These are phyloP conservation scores for Ophiostoma angusticollis DNA, from an alignment of 2,329 filamentous ascomycete genomes.

Conservation along the genomic window DNA sequence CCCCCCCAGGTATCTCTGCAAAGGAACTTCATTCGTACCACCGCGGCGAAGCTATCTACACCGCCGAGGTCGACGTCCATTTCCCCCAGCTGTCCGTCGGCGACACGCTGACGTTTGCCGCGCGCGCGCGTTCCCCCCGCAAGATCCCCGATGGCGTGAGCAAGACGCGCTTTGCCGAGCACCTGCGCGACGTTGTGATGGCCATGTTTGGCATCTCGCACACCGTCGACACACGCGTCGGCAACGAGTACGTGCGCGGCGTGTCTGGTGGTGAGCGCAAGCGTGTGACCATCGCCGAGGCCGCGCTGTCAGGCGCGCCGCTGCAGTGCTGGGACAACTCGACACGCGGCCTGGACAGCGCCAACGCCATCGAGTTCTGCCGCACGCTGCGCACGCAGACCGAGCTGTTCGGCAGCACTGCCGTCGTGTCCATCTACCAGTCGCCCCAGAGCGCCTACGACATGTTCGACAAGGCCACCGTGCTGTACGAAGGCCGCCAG, in stretches of 20 bases:
- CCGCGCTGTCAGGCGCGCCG: conserved; percentile 43
- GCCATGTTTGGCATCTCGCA: conserved; percentile 63
- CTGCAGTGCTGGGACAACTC: conserved; percentile 61
- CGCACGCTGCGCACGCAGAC: conserved; percentile 56
- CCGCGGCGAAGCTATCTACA: conserved; percentile 78
- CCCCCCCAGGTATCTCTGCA: conserved; percentile 43
- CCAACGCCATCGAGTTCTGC: conserved; percentile 64
- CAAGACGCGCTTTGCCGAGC: conserved; percentile 35
- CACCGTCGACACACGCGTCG: conserved; percentile 59
- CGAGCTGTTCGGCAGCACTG: conserved; percentile 52
- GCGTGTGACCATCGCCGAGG: conserved; percentile 51
- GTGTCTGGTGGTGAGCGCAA: conserved; percentile 63
- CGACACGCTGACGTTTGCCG: conserved; percentile 68
- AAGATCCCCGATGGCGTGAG: conserved; percentile 46
- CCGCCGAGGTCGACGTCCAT: conserved; percentile 70
- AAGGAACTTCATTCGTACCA: conserved; percentile 67
- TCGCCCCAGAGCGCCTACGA: conserved; percentile 53
- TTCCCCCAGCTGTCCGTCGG: conserved; percentile 67
- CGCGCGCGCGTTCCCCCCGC: conserved; percentile 53
- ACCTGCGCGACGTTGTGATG: conserved; percentile 61
- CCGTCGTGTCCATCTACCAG: conserved; percentile 63
- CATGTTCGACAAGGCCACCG: conserved; percentile 44
- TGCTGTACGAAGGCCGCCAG: conserved; percentile 48
- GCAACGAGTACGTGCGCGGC: conserved; percentile 63
- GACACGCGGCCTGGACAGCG: conserved; percentile 60